Evolutionary conservation across 176 grass and related monocot genomes (phyloP).

Genomic region (Oryza meyeriana): DNA sequence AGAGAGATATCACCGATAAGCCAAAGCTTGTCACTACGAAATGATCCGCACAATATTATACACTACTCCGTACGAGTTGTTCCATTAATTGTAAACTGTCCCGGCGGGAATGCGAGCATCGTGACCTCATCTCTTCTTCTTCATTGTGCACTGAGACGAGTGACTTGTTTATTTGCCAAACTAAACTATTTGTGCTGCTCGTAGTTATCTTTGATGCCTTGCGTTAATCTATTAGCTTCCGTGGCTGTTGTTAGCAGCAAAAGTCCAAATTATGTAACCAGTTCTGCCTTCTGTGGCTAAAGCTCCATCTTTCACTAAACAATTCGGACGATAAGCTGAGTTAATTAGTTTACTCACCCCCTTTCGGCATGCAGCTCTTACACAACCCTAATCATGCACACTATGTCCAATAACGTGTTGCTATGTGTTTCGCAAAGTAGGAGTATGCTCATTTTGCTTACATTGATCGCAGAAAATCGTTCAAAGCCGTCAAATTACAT

Average conservation of each 20-base stretch:
- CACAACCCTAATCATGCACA: constrained; percentile 21
- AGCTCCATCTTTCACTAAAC: neutral
- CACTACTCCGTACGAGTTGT: neutral
- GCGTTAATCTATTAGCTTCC: neutral
- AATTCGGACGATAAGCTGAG: constrained; percentile 3
- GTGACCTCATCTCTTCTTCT: neutral
- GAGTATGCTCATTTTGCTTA: neutral
- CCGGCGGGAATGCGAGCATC: neutral
- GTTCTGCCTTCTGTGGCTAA: neutral
- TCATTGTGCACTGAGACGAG: neutral
- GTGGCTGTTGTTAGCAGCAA: neutral
- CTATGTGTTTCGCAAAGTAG: neutral
- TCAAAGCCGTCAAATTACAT: constrained; percentile 26
- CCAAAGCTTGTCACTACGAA: neutral
- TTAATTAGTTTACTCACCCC: neutral
- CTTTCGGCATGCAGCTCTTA: constrained; percentile 40
- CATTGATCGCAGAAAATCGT: neutral
- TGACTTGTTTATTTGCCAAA: neutral
- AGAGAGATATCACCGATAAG: neutral
- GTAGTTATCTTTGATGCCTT: neutral
- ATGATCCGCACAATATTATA: neutral
- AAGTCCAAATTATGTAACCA: constrained; percentile 2
- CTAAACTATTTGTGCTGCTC: neutral
- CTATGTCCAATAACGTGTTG: neutral
- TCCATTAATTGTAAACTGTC: constrained; percentile 17